Percentiles rank a stretch among this genome's conserved stretches.
Conservation (phyloP, 768 basidiomycete species). For the Lactarius indigo region DNA sequence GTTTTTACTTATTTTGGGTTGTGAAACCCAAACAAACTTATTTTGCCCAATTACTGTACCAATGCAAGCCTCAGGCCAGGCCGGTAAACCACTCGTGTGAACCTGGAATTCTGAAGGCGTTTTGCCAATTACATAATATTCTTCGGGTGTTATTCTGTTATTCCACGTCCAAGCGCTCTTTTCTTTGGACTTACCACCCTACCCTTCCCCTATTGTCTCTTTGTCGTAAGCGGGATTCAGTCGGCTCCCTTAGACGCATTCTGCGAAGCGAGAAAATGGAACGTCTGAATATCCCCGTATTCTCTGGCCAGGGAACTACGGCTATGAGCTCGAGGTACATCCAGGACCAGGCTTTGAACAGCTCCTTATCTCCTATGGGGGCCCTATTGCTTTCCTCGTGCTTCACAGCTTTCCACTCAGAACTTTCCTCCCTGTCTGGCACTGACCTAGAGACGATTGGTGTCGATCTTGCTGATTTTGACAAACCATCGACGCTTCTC, state of each 20-base stretch:
- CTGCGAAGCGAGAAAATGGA: conserved; percentile 1
- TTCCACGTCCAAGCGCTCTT: no score
- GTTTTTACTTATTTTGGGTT: no score
- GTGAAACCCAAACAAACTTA: no score
- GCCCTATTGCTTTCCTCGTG: conserved; percentile 49
- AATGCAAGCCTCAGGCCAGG: no score
- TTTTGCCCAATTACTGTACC: no score
- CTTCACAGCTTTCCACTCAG: conserved; percentile 45
- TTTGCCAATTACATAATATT: no score
- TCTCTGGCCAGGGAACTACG: conserved; percentile 53
- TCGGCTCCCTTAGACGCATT: not conserved
- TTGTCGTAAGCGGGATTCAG: not conserved
- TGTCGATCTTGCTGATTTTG: conserved; percentile 43
- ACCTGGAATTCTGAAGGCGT: no score
- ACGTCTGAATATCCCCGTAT: conserved; percentile 43
- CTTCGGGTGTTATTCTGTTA: no score
- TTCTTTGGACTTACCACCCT: not conserved
- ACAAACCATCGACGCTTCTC: conserved; percentile 39
- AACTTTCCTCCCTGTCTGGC: conserved; percentile 45
- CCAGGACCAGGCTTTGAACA: conserved; percentile 39
- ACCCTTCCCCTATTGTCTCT: not conserved
- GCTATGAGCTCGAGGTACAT: conserved; percentile 33
- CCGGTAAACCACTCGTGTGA: no score
- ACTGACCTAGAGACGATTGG: conserved; percentile 35
- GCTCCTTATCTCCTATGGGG: conserved; percentile 41